Conservation (phyloP, 495 filamentous ascomycete genomes). For the Podospora pseudopauciseta region DNA sequence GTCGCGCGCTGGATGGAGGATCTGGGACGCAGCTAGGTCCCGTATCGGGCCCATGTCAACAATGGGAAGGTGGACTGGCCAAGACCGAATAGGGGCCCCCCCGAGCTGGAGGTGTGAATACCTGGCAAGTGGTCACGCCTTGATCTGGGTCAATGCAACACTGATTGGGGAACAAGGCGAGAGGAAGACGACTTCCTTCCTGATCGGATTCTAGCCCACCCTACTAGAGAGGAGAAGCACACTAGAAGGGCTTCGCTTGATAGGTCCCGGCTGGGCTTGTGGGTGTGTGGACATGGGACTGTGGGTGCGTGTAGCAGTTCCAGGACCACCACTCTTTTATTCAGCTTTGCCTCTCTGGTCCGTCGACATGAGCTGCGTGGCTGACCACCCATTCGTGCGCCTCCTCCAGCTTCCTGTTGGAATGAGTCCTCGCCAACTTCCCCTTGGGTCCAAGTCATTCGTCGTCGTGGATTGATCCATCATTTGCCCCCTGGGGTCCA, state of each 20-base stretch:
- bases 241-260: neutral
- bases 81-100: neutral
- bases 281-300: neutral
- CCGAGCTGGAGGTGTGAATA: neutral
- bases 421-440: neutral
- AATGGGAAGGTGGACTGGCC: neutral
- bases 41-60: neutral
- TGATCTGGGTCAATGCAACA: conserved; percentile 13
- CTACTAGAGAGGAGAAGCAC: conserved; percentile 1
- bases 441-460: neutral
- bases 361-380: neutral
- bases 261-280: neutral
- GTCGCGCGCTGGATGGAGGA: neutral
- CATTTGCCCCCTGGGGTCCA: neutral
- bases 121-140: neutral
- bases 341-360: neutral
- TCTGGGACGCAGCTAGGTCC: neutral
- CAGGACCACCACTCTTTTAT: neutral
- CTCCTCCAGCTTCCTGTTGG: neutral
- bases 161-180: neutral
- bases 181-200: conserved; percentile 22
- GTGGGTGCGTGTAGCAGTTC: neutral
- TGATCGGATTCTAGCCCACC: conserved; percentile 17
- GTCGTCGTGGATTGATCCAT: neutral
- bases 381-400: neutral